Evolutionary conservation across 2,329 filamentous ascomycete species (phyloP).

Genomic region (Tolypocladium cylindrosporum): DNA sequence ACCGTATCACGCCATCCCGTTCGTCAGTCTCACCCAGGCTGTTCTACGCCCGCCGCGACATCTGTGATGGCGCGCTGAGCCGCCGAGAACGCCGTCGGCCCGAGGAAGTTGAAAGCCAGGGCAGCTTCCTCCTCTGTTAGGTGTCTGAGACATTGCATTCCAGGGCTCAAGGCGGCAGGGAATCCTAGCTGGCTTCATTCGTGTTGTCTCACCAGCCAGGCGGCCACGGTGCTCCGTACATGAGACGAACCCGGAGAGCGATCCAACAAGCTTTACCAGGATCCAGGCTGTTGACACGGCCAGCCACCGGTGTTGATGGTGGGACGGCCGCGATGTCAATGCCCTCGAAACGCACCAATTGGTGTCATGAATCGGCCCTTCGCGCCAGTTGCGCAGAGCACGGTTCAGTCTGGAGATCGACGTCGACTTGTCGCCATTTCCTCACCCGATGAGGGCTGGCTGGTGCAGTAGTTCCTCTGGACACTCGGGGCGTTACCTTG

Average conservation of each 20-base stretch:
- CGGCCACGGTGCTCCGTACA: neutral
- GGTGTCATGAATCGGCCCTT: neutral
- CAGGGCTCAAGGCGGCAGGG: neutral
- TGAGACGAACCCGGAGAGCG: neutral
- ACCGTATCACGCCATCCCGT: slow-evolving; percentile 1
- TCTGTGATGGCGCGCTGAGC: neutral
- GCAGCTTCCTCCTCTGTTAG: neutral
- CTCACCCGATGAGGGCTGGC: neutral
- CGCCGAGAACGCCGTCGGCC: neutral
- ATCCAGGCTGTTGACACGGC: neutral
- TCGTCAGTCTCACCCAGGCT: neutral
- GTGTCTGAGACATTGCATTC: slow-evolving; percentile 1
- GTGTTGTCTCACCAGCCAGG: neutral
- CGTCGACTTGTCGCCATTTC: neutral
- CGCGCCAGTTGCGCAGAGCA: neutral
- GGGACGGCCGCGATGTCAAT: neutral
- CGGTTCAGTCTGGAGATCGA: neutral
- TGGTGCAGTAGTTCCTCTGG: neutral
- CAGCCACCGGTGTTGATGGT: neutral
- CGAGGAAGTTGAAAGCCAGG: neutral
- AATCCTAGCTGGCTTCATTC: neutral
- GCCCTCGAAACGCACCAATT: neutral
- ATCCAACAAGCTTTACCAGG: neutral
- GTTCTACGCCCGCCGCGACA: neutral
- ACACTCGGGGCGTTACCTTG: neutral